phyloP scores from a whole-genome alignment of 257 asterid species.

The Perilla frutescens region DNA sequence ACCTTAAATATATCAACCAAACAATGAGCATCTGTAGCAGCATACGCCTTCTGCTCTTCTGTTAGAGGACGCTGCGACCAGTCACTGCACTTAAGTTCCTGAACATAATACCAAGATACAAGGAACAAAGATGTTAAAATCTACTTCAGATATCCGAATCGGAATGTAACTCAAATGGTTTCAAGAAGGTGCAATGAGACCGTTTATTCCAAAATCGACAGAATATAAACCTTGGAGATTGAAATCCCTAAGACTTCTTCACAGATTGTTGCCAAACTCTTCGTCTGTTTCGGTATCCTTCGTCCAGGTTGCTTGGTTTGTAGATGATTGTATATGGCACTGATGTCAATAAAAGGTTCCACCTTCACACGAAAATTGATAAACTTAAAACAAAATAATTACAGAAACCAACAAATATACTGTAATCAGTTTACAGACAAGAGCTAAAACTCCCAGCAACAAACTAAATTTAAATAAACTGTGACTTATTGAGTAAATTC shows the following conservation, averaged over 20 bases:
- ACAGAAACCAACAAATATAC: conserved; percentile 13
- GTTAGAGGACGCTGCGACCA: conserved; percentile 95
- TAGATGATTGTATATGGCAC: conserved; percentile 63
- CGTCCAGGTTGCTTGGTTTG: conserved; percentile 62
- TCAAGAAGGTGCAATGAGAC: background rate
- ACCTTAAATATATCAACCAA: conserved; percentile 72
- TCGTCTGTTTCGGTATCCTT: conserved; percentile 63
- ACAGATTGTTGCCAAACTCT: conserved; percentile 87
- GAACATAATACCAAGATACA: conserved; percentile 16
- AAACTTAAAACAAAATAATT: background rate
- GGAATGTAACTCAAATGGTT: background rate
- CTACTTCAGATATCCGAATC: background rate
- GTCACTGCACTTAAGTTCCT: conserved; percentile 99
- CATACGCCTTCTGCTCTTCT: conserved; percentile 83
- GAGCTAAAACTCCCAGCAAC: background rate
- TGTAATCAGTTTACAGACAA: conserved; percentile 10
- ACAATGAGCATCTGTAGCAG: conserved; percentile 89
- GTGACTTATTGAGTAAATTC: background rate
- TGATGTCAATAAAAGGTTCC: conserved; percentile 84
- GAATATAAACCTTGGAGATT: conserved; percentile 70
- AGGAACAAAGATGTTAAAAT: background rate
- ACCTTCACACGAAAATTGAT: conserved; percentile 52
- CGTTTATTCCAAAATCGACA: background rate
- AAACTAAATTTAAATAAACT: background rate
- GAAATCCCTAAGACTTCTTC: conserved; percentile 76